Percentiles rank a stretch among this genome's conserved stretches.
These are phyloP conservation scores for Kuraishia molischiana DNA, from an alignment of 805 yeast species.

Conservation along the genomic window DNA sequence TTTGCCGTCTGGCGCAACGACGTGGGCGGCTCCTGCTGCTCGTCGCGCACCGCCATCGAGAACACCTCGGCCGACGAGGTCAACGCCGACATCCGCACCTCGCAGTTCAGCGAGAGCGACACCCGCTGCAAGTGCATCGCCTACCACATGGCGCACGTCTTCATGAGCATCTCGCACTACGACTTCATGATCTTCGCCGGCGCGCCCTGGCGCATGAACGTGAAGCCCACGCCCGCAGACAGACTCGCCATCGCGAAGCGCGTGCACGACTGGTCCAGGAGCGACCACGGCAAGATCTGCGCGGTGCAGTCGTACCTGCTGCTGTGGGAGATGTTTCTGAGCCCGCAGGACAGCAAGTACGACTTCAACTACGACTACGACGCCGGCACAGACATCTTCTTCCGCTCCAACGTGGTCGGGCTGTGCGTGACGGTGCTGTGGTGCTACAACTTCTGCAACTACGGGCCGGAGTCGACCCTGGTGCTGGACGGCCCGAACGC, in stretches of 20 bases:
- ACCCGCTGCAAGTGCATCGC: slow-evolving; percentile 55
- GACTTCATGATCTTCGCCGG: slow-evolving; percentile 77
- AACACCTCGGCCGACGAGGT: slow-evolving; percentile 6
- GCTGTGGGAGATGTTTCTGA: slow-evolving; percentile 50
- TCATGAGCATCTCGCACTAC: slow-evolving; percentile 63
- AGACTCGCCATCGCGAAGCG: slow-evolving; percentile 37
- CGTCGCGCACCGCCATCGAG: slow-evolving; percentile 22
- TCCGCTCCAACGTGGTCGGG: slow-evolving; percentile 31
- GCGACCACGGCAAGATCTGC: slow-evolving; percentile 38
- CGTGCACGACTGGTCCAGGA: slow-evolving; percentile 41
- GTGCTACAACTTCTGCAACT: slow-evolving; percentile 37
- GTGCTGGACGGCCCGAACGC: background rate
- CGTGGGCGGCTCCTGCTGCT: slow-evolving; percentile 26
- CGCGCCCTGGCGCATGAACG: slow-evolving; percentile 73
- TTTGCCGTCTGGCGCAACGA: slow-evolving; percentile 61
- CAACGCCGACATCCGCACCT: slow-evolving; percentile 14
- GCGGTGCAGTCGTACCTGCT: slow-evolving; percentile 54
- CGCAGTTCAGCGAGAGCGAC: slow-evolving; percentile 24
- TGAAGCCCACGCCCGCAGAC: slow-evolving; percentile 41
- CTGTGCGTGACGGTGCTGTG: slow-evolving; percentile 35
- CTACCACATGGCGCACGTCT: slow-evolving; percentile 65
- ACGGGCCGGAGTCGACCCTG: slow-evolving; percentile 35
- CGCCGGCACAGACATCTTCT: slow-evolving; percentile 41
- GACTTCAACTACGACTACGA: slow-evolving; percentile 35
- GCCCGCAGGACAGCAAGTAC: slow-evolving; percentile 35